Evolutionary conservation across 164 flowering plant species (phyloP).

Genomic region (Santalum album): DNA sequence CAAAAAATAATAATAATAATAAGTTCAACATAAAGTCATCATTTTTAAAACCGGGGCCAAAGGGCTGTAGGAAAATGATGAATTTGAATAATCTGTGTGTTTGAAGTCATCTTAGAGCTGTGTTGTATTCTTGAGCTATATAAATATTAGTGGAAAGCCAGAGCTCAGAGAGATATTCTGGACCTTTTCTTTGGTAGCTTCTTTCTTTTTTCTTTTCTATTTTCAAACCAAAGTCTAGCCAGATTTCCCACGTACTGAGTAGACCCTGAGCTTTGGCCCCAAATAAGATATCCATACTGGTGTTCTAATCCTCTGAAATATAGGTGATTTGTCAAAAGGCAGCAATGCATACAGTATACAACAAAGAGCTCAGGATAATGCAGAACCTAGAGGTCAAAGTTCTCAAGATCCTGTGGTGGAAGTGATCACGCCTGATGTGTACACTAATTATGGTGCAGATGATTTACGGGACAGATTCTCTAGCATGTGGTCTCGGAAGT

Average conservation of each 20-base stretch:
- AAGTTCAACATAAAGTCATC: too few relatives aligned
- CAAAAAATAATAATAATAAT: too few relatives aligned
- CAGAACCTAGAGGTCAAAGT: constrained; percentile 29
- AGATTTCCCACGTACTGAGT: background rate
- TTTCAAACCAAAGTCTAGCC: too few relatives aligned
- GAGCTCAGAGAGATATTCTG: too few relatives aligned
- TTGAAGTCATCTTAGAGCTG: too few relatives aligned
- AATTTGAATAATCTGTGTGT: too few relatives aligned
- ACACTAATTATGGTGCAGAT: constrained; percentile 35
- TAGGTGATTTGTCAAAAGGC: constrained; percentile 34
- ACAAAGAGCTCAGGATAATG: constrained; percentile 25
- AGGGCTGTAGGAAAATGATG: too few relatives aligned
- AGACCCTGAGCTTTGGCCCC: background rate
- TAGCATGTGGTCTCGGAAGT: constrained; percentile 69
- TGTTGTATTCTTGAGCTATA: too few relatives aligned
- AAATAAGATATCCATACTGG: background rate
- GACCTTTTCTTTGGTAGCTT: too few relatives aligned
- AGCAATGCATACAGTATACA: constrained; percentile 22
- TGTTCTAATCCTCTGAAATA: background rate
- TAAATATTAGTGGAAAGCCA: too few relatives aligned
- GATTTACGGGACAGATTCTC: constrained; percentile 45
- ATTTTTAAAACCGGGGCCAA: too few relatives aligned
- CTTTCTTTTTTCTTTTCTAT: too few relatives aligned
- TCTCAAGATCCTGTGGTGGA: constrained; percentile 48
- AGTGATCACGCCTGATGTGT: constrained; percentile 70